Evolutionary conservation across 805 yeast species (phyloP), one percentile per base, ranked within the genome.

Genomic region (Candida ortonii): DNA sequence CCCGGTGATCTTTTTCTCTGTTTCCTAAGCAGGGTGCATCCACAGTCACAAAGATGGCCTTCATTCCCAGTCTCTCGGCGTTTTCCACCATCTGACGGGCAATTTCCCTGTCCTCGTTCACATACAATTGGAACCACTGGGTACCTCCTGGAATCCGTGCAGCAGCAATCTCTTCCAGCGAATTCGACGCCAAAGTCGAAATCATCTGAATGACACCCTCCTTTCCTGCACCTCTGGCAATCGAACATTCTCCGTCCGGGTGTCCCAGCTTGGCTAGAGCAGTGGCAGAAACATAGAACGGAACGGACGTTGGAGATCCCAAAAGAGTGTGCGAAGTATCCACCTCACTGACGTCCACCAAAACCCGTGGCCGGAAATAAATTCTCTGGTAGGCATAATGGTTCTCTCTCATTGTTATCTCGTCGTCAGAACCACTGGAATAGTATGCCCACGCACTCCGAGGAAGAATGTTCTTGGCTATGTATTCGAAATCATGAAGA

Each of bases 11-110:
- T 59, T 86, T 88, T 59, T 89, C 97, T 49, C 97, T 76, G 44
- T 93, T 76, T 10, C 97, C 97, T 26, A 88, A 68, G 42, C 84
- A 82, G 6, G 96, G 96, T 0, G 96, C 95, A 66, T 88, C 96
- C 6, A 86, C 95, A 0, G 97, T 88, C 45, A 88, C 76, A 53
- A 87, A 87, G 21, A 88, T 66, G 3, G 93, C 96, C 50, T 80
- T 80, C 57, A 84, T 71, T 1, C 95, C 94, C 35, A 83, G 64
- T 32, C 64, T 53, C 55, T 83, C 89, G 11, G 87, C 93, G 49
- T 80, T 79, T 48, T 70, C 68, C n/a, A 88, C 76, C 44, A 82
- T 66, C 20, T 69, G 62, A 33, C 67, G 65, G 21, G 88, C 74
- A 34, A 78, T 66, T n/a, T 70, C 68, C 33, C 93, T 70, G 58